Percentiles rank a stretch among this genome's conserved stretches.
Evolutionary conservation across 805 yeast species (phyloP).

Genomic region (Ogataea nonfermentans): DNA sequence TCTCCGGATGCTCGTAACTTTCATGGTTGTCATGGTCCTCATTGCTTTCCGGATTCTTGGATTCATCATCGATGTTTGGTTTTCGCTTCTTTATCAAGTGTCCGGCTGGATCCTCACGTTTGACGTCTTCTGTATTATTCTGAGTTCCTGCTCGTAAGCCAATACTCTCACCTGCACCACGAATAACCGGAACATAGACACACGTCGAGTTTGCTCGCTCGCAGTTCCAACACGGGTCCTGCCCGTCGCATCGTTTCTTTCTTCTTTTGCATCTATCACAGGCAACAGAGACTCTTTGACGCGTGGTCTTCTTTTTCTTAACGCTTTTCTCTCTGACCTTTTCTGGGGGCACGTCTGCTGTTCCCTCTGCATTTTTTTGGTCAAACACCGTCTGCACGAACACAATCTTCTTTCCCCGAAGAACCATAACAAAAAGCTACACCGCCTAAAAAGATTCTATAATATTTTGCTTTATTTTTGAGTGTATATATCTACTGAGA

Average conservation of each 20-base stretch:
- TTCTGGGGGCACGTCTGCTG: background rate
- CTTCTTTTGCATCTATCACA: slow-evolving; percentile 19
- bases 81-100: too few species aligned
- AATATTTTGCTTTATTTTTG: too few species aligned
- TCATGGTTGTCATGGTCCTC: background rate
- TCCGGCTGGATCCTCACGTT: too few species aligned
- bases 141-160: too few species aligned
- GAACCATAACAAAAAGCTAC: slow-evolving; percentile 2
- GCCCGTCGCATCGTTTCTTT: slow-evolving; percentile 20
- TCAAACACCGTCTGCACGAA: slow-evolving; percentile 13
- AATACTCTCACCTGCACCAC: background rate
- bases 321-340: background rate
- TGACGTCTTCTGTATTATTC: too few species aligned
- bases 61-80: too few species aligned
- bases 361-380: background rate
- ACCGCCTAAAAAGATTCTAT: too few species aligned
- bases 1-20: too few species aligned
- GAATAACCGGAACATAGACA: background rate
- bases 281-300: slow-evolving; percentile 10
- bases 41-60: too few species aligned
- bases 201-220: slow-evolving; percentile 2
- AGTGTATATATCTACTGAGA: slow-evolving; percentile 19
- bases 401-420: slow-evolving; percentile 7
- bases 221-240: slow-evolving; percentile 13
- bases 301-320: background rate